These are phyloP conservation scores for Penicillium herquei DNA, from an alignment of 495 filamentous ascomycete genomes.

Conservation along the genomic window DNA sequence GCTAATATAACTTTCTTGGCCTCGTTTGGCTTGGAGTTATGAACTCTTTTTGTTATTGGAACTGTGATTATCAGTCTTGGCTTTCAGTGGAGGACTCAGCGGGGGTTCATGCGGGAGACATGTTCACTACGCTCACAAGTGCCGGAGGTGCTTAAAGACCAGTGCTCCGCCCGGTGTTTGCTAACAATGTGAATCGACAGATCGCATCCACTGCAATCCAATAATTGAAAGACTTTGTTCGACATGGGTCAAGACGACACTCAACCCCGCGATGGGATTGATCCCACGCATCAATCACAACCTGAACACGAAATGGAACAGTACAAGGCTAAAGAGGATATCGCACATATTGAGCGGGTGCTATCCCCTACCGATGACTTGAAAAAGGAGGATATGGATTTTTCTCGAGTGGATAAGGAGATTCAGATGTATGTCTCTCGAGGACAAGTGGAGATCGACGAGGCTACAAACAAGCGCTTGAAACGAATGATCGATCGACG, in stretches of 20 bases:
- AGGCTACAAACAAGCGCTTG: slow-evolving; percentile 51
- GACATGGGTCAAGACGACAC: slow-evolving; percentile 11
- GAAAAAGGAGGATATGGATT: slow-evolving; percentile 51
- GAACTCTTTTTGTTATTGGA: too few relatives aligned
- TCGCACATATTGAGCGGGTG: slow-evolving; percentile 50
- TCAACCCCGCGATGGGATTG: slow-evolving; percentile 5
- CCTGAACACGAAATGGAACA: slow-evolving; percentile 14
- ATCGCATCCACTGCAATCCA: too few relatives aligned
- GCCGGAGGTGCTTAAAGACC: too few relatives aligned
- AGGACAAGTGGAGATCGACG: slow-evolving; percentile 49
- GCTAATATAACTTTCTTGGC: not conserved
- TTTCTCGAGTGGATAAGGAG: slow-evolving; percentile 59
- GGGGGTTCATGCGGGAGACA: not conserved
- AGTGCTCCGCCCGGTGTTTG: too few relatives aligned
- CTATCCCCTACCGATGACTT: slow-evolving; percentile 35
- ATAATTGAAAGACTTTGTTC: too few relatives aligned
- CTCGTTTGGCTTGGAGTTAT: not conserved
- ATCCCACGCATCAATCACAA: not conserved
- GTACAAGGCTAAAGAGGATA: slow-evolving; percentile 32
- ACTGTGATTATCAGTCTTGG: not conserved
- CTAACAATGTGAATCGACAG: too few relatives aligned
- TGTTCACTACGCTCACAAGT: too few relatives aligned
- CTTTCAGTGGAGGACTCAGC: not conserved
- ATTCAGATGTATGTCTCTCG: slow-evolving; percentile 60
- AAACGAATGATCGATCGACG: slow-evolving; percentile 54